Percentiles rank a stretch among this genome's conserved stretches.
Conservation (phyloP, 352 stramenopile species). For the Paralagenidium karlingii region DNA sequence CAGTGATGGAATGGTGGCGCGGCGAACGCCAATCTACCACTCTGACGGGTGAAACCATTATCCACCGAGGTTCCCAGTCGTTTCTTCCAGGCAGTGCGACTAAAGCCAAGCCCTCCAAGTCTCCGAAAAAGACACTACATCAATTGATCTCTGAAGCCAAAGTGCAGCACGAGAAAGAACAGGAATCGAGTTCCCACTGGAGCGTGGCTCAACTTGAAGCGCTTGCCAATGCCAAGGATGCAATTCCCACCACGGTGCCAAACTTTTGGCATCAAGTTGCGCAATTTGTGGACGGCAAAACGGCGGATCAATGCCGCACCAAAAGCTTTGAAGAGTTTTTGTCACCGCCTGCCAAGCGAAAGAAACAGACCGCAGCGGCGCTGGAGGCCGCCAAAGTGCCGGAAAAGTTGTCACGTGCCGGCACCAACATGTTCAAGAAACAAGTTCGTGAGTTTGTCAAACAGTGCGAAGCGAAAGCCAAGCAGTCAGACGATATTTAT, state of each 20-base stretch:
- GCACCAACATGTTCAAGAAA: constrained; percentile 74
- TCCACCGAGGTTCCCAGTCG: neutral
- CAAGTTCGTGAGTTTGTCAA: constrained; percentile 71
- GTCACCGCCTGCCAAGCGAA: constrained; percentile 22
- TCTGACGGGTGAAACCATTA: neutral
- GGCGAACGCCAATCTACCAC: constrained; percentile 8
- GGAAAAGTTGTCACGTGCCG: constrained; percentile 44
- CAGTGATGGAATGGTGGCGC: constrained; percentile 39
- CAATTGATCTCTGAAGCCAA: constrained; percentile 5
- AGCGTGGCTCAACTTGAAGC: constrained; percentile 29
- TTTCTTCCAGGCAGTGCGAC: constrained; percentile 1
- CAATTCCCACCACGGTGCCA: constrained; percentile 38
- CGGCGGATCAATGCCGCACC: constrained; percentile 34
- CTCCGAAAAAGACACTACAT: constrained; percentile 5
- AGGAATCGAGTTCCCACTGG: constrained; percentile 23
- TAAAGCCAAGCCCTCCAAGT: neutral
- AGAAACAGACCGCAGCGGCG: constrained; percentile 14
- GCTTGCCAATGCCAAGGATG: constrained; percentile 34
- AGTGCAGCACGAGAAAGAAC: constrained; percentile 13
- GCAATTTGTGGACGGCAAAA: constrained; percentile 40
- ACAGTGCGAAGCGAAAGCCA: too few species aligned
- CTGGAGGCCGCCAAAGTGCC: constrained; percentile 7
- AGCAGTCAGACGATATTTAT: constrained; percentile 61
- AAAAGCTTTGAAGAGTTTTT: constrained; percentile 47
- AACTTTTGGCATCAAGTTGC: constrained; percentile 58